Evolutionary conservation across 805 yeast species (phyloP).

Genomic region (Wickerhamiella siamensis): DNA sequence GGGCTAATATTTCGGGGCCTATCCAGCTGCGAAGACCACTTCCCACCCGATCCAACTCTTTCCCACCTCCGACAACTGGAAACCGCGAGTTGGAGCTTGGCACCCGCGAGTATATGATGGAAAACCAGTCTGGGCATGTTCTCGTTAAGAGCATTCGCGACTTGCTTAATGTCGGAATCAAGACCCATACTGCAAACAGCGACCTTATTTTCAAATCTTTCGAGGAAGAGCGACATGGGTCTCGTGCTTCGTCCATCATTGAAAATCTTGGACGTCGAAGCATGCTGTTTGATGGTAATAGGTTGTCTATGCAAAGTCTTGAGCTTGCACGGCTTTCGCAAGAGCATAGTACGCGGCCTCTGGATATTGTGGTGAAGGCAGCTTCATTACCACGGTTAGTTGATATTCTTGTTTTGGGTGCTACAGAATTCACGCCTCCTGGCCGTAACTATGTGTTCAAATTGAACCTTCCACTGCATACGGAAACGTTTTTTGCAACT

Average conservation of each 20-base stretch:
- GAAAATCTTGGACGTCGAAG: conserved; percentile 31
- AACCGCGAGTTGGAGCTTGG: conserved; percentile 32
- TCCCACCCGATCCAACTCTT: conserved; percentile 22
- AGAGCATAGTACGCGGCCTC: not conserved
- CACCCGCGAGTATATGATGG: conserved; percentile 24
- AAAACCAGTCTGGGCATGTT: conserved; percentile 29
- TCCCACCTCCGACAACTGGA: conserved; percentile 34
- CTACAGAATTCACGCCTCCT: conserved; percentile 36
- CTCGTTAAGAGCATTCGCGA: conserved; percentile 46
- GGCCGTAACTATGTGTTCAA: conserved; percentile 24
- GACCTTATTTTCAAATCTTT: conserved; percentile 47
- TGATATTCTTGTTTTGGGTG: conserved; percentile 66
- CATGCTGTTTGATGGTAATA: conserved; percentile 2
- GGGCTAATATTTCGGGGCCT: not conserved
- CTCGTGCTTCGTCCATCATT: conserved; percentile 30
- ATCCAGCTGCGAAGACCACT: not conserved
- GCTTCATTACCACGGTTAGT: conserved; percentile 64
- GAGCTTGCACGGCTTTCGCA: conserved; percentile 9
- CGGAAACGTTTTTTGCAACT: conserved; percentile 55
- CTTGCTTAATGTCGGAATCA: conserved; percentile 45
- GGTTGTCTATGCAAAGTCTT: conserved; percentile 9
- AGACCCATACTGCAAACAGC: conserved; percentile 39
- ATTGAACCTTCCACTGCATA: conserved; percentile 51
- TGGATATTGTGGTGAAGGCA: conserved; percentile 38
- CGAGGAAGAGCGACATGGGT: conserved; percentile 21